Base-by-base conservation (phyloP, 345 rosid genomes). In the Kandelia obovata region DNA sequence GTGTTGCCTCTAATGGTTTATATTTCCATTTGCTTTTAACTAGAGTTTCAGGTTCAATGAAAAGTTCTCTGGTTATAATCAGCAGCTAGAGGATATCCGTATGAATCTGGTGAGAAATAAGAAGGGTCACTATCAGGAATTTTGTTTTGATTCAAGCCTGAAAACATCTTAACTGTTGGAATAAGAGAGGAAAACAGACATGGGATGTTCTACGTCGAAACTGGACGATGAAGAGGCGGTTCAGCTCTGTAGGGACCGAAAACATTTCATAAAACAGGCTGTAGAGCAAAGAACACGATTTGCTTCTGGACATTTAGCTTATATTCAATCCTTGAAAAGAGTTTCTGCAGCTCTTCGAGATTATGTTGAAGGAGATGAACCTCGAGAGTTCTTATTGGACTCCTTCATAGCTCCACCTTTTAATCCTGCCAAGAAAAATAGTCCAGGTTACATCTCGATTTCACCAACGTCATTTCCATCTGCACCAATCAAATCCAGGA, bases 151-250 rank as follows among this genome's bases (percentile, higher is more conserved):
- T 78, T 75, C 67, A 59, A 58, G 78, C 72, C 57, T 72, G 65
- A 66, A 66, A 59, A 73, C 67, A 63, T 76, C 62, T 8, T 63
- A 76, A 69, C 65, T 35, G 68, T 47, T 25, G 67, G 77, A 56
- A 15, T 64, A 61, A 52, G 66, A 34, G 57, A 56, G n/a, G 25
- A 23, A 31, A 49, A 65, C 59, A 73, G 78, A 82, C 58, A 92
- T 95, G 99, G 98, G 99, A 83, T 95, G 99, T 84, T 90, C 98
- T 37, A 85, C 84, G 64, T 92, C 97, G 0, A 95, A 84, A 79
- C 74, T 92, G 62, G 96, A 95, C 19, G 91, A 95, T 66, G 96
- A 90, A 71, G 99, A 95, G 73, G 92, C 89, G n/a, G 96, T 95
- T 81, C 89, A 84, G 84, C 90, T 95, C 61, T 95, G 99, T 78